Conservation (phyloP, 306 rosid species). For the Mimosa bimucronata region DNA sequence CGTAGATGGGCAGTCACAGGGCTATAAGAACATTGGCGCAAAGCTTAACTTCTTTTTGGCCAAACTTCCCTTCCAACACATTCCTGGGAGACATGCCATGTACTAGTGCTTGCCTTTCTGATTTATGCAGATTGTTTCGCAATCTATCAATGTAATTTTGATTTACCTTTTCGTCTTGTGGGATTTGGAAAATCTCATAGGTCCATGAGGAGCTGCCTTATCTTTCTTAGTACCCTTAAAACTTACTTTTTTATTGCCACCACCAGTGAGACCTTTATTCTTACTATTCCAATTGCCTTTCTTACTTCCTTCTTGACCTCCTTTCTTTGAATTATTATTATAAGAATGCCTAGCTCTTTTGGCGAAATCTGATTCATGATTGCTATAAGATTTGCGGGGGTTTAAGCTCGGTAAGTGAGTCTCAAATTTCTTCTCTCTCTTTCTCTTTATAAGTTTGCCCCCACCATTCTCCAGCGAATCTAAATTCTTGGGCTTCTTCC, state of each 20-base stretch:
- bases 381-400: slow-evolving; percentile 25
- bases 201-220: slow-evolving; percentile 38
- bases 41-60: not conserved
- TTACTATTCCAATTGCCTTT: slow-evolving; percentile 32
- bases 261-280: slow-evolving; percentile 34
- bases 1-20: not conserved
- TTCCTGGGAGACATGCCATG: slow-evolving; percentile 14
- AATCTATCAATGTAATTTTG: slow-evolving; percentile 27
- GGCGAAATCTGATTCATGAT: slow-evolving; percentile 36
- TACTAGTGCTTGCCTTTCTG: slow-evolving; percentile 19
- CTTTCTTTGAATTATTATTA: slow-evolving; percentile 38
- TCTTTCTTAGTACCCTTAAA: slow-evolving; percentile 21
- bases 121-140: slow-evolving; percentile 7
- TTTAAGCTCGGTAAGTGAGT: slow-evolving; percentile 27
- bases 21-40: not conserved
- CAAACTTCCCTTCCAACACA: slow-evolving; percentile 3
- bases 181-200: slow-evolving; percentile 41
- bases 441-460: slow-evolving; percentile 44
- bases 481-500: slow-evolving; percentile 47
- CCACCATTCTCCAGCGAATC: slow-evolving; percentile 45
- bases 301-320: slow-evolving; percentile 38
- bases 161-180: slow-evolving; percentile 40
- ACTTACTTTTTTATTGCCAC: slow-evolving; percentile 45
- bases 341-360: slow-evolving; percentile 47
- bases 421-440: slow-evolving; percentile 45